Percentiles rank a stretch among this genome's conserved stretches.
Conservation (phyloP, 139 green algal genomes). For the Closterium sp. region DNA sequence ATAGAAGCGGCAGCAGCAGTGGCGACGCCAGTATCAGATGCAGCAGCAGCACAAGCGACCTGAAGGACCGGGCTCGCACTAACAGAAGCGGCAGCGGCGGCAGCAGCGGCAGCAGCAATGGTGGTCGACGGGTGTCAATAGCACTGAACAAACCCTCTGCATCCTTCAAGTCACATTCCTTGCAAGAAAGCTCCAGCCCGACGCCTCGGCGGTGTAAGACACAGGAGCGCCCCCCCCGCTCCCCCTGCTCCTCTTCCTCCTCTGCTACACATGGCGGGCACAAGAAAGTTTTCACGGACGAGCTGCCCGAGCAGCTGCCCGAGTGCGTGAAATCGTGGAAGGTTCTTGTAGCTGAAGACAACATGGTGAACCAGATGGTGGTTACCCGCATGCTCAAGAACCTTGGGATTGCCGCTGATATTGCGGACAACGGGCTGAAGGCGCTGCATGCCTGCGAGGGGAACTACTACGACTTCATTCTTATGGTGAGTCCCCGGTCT, state of each 20-base stretch:
- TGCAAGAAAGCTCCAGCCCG: neutral
- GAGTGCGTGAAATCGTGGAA: neutral
- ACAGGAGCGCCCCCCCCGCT: neutral
- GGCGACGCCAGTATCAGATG: too few species aligned
- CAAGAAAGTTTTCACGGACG: neutral
- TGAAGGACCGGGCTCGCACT: neutral
- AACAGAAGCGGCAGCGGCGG: neutral
- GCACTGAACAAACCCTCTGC: neutral
- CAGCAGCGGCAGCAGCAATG: neutral
- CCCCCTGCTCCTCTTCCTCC: neutral
- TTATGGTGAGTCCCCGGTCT: slow-evolving; percentile 7
- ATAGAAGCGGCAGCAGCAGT: too few species aligned
- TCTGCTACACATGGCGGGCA: neutral
- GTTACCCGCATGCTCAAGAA: slow-evolving; percentile 25
- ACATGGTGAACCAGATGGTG: slow-evolving; percentile 45
- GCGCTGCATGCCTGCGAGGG: slow-evolving; percentile 19
- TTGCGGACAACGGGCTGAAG: slow-evolving; percentile 27
- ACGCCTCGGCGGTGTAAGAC: neutral
- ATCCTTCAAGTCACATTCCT: neutral
- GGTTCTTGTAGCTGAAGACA: slow-evolving; percentile 31
- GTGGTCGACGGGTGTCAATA: neutral
- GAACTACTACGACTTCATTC: slow-evolving; percentile 30
- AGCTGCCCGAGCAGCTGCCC: neutral
- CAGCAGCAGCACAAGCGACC: neutral
- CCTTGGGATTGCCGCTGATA: slow-evolving; percentile 11